Evolutionary conservation across 2,329 filamentous ascomycete genomes (phyloP).

Genomic region (Bipolaris bicolor): DNA sequence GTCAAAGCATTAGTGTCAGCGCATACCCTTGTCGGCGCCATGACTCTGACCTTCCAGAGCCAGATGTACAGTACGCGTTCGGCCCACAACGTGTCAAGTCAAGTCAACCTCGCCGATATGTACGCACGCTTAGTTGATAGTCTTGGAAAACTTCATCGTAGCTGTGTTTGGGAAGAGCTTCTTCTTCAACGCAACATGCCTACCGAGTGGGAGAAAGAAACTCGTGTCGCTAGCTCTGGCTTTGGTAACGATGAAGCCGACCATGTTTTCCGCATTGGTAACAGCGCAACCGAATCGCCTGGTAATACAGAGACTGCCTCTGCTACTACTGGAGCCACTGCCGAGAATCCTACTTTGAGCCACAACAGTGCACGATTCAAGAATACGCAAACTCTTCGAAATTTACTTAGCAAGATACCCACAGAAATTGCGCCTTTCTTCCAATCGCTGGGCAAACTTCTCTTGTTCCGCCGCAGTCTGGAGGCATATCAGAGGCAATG

Average conservation of each 20-base stretch:
- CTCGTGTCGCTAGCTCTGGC: constrained; percentile 50
- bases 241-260: constrained; percentile 51
- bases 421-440: constrained; percentile 84
- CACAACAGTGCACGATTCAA: constrained; percentile 60
- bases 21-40: constrained; percentile 75
- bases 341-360: constrained; percentile 20
- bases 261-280: constrained; percentile 46
- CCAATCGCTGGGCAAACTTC: constrained; percentile 80
- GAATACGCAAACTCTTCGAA: constrained; percentile 79
- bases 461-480: constrained; percentile 75
- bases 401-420: constrained; percentile 78
- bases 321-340: constrained; percentile 15
- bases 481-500: constrained; percentile 70
- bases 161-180: constrained; percentile 85
- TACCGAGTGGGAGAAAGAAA: constrained; percentile 64
- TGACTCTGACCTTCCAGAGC: constrained; percentile 74
- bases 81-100: constrained; percentile 68
- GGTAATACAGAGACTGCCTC: constrained; percentile 19
- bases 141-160: constrained; percentile 77
- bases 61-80: constrained; percentile 69
- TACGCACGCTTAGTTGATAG: constrained; percentile 76
- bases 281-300: constrained; percentile 28
- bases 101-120: constrained; percentile 83
- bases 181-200: constrained; percentile 76
- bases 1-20: constrained; percentile 79